Percentiles rank a stretch among this genome's conserved stretches.
Evolutionary conservation across 1,139 yeast genomes (phyloP).

Genomic region (Pichia sp.): DNA sequence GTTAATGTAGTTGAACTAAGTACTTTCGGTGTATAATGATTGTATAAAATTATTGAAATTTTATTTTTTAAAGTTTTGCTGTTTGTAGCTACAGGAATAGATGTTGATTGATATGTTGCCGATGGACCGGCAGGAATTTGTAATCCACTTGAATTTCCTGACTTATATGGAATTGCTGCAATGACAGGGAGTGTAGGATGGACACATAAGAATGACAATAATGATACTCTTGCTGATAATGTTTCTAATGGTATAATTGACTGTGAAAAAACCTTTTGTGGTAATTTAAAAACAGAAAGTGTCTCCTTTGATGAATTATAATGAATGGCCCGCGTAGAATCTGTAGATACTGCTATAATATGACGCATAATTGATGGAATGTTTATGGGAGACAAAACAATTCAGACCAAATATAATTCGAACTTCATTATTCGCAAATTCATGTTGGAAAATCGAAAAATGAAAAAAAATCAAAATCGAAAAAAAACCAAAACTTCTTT

Average conservation of each 20-base stretch:
- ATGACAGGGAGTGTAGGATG: neutral
- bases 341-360: neutral
- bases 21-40: neutral
- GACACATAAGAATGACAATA: neutral
- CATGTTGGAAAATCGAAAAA: neutral
- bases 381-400: neutral
- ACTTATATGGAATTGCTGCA: neutral
- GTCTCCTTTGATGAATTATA: neutral
- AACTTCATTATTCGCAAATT: neutral
- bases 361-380: neutral
- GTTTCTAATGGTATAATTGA: neutral
- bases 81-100: neutral
- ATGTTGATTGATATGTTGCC: neutral
- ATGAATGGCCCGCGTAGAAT: neutral
- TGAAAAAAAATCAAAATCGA: neutral
- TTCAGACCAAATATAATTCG: neutral
- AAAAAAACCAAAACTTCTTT: neutral
- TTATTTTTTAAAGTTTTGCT: neutral
- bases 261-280: neutral
- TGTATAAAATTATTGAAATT: slow-evolving; percentile 1
- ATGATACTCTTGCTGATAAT: neutral
- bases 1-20: slow-evolving; percentile 4
- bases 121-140: neutral
- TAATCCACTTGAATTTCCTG: neutral
- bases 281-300: neutral